Base-by-base conservation (phyloP, 208 protist species). In the Spongospora subterranea region DNA sequence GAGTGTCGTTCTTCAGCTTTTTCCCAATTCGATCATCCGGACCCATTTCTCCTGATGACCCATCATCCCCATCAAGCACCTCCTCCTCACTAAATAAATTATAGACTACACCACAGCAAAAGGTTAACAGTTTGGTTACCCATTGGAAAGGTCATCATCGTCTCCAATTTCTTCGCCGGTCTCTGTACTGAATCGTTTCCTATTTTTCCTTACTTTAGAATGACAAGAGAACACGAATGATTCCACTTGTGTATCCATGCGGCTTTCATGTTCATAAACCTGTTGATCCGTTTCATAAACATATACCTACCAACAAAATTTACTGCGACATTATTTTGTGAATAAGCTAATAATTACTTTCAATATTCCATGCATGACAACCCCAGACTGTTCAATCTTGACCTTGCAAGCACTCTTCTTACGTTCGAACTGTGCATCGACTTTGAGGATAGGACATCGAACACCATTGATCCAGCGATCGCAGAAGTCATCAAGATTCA, bases 211-310 rank as follows among this genome's bases (percentile, higher is more conserved):
- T 6, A 82, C 71, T 43, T 82, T 82, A n/a, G 71, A 82, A 35
- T 82, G 71, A n/a, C 71, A 82, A 6, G 71, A 82, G 35, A 82
- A 82, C n/a, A 82, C 71, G 71, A 82, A 82, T 82, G 71, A 45
- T 43, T 82, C 71, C 17, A 82, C 71, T 20, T 45, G 71, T 20
- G 71, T 40, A 82, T 82, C 71, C 71, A 82, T 82, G 17, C 71
- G 71, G n/a, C 71, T 82, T 43, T 82, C 71, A 43, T 82, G 71
- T n/a, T 82, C 71, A n/a, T 82, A 82, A 6, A 82, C 71, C n/a
- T 82, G 71, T 43, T 82, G 71, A n/a, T 82, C 71, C 6, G 71
- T 82, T 82, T 82, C 71, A n/a, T 82, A 82, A 35, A 82, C n/a
- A n/a, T 82, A 82, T 20, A 82, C 50, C 50, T 60, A 60, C 6